Evolutionary conservation across 2,329 filamentous ascomycete genomes (phyloP).

Genomic region (Claviceps paspali): DNA sequence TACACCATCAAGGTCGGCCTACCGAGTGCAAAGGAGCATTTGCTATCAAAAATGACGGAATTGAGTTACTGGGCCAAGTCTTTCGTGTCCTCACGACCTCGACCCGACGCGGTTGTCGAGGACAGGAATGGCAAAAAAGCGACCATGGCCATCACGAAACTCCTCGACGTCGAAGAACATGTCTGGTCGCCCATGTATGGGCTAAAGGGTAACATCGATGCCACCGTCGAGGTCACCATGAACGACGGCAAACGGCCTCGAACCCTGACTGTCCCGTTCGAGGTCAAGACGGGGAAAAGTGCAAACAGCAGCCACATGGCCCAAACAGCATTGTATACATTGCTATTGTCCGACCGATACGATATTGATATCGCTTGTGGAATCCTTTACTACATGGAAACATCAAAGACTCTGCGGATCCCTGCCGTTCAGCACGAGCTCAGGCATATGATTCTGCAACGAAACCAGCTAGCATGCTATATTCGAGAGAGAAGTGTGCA

Average conservation of each 20-base stretch:
- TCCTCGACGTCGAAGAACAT: constrained; percentile 94
- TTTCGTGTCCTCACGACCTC: constrained; percentile 61
- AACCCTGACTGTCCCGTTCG: constrained; percentile 76
- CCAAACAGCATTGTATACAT: constrained; percentile 86
- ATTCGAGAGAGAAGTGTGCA: constrained; percentile 65
- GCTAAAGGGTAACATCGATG: constrained; percentile 93
- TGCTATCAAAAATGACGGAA: constrained; percentile 70
- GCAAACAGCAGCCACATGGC: constrained; percentile 72
- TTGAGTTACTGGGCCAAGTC: constrained; percentile 68
- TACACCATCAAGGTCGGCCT: constrained; percentile 72
- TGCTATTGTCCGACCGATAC: constrained; percentile 85
- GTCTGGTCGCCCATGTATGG: constrained; percentile 98
- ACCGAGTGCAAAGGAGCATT: constrained; percentile 58
- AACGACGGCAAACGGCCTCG: constrained; percentile 49
- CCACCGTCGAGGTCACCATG: constrained; percentile 81
- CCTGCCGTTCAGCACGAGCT: constrained; percentile 77
- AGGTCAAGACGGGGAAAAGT: constrained; percentile 87
- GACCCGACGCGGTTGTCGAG: constrained; percentile 57
- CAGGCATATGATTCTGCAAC: constrained; percentile 90
- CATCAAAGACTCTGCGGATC: constrained; percentile 70
- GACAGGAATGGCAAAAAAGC: constrained; percentile 64
- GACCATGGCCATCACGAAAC: constrained; percentile 76
- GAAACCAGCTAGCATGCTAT: constrained; percentile 77
- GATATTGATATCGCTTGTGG: constrained; percentile 84
- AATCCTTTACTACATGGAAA: constrained; percentile 90